A percentile compares a stretch with the other conserved stretches of the same genome.
phyloP scores from a whole-genome alignment of 208 protist genomes.

The Leishmania amazonensis region DNA sequence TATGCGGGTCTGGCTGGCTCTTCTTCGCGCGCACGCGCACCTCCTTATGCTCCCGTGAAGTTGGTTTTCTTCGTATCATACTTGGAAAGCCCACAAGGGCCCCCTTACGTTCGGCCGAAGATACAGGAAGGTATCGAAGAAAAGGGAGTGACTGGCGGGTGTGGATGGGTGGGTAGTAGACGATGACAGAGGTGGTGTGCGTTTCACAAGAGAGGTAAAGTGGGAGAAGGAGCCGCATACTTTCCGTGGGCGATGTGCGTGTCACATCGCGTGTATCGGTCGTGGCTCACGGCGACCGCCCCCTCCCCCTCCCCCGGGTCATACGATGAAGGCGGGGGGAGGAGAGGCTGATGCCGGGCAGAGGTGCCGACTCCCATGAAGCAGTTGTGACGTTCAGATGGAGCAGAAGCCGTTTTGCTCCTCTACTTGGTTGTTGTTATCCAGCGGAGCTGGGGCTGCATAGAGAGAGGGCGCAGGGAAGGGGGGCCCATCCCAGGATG shows the following conservation, averaged over 20 bases:
- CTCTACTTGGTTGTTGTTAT: neutral
- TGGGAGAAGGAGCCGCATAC: neutral
- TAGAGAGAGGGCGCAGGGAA: neutral
- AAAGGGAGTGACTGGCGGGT: neutral
- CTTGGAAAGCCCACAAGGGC: neutral
- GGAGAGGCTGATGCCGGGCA: neutral
- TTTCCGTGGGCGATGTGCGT: neutral
- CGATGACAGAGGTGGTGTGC: neutral
- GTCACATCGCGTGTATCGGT: neutral
- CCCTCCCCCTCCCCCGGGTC: no score
- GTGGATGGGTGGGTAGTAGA: neutral
- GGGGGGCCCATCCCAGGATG: neutral
- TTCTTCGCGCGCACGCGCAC: slow-evolving; percentile 1
- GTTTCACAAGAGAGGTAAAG: neutral
- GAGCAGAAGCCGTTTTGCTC: neutral
- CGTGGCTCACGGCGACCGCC: neutral
- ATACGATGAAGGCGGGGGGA: neutral
- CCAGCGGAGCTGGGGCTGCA: neutral
- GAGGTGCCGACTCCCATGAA: slow-evolving; percentile 2
- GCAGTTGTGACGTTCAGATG: slow-evolving; percentile 1
- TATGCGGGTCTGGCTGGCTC: neutral
- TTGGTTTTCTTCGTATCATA: neutral
- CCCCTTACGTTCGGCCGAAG: neutral
- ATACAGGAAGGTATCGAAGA: neutral
- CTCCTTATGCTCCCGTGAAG: neutral